A percentile compares a stretch with the other conserved stretches of the same genome.
Evolutionary conservation across 169 alveolate genomes (phyloP).

Genomic region (Cryptosporidium bovis): DNA sequence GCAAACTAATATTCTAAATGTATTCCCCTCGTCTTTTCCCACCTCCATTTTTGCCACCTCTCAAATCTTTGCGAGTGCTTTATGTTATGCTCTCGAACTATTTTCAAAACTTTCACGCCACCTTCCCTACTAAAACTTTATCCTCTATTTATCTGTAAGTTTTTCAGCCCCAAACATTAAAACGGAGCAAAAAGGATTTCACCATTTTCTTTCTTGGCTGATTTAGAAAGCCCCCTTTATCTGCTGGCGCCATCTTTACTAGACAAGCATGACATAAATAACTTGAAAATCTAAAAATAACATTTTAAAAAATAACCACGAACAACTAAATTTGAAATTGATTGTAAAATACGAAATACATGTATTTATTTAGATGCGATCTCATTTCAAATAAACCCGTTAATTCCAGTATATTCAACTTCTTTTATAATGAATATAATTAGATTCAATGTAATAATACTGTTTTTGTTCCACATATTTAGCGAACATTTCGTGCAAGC

Average conservation of each 20-base stretch:
- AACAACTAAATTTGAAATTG: too few species aligned
- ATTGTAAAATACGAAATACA: too few species aligned
- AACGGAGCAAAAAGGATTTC: not conserved
- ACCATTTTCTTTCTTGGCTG: not conserved
- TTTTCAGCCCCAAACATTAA: too few species aligned
- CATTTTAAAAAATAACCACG: not conserved
- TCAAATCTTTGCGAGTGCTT: too few species aligned
- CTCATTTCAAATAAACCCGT: not conserved
- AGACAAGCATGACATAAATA: constrained; percentile 5
- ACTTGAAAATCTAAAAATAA: constrained; percentile 7
- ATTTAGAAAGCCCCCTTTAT: not conserved
- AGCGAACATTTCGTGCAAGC: not conserved
- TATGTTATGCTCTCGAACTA: too few species aligned
- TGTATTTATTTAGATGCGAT: too few species aligned
- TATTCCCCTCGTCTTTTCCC: constrained; percentile 70
- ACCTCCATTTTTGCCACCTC: not conserved
- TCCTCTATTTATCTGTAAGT: not conserved
- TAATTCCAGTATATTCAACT: too few species aligned
- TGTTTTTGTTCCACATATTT: too few species aligned
- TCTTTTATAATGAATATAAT: too few species aligned
- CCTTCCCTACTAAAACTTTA: not conserved
- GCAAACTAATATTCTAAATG: constrained; percentile 89
- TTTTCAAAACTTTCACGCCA: too few species aligned
- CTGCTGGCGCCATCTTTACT: not conserved
- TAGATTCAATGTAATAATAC: too few species aligned